Evolutionary conservation across 768 basidiomycete species (phyloP).

Genomic region (Hypholoma sublateritium): DNA sequence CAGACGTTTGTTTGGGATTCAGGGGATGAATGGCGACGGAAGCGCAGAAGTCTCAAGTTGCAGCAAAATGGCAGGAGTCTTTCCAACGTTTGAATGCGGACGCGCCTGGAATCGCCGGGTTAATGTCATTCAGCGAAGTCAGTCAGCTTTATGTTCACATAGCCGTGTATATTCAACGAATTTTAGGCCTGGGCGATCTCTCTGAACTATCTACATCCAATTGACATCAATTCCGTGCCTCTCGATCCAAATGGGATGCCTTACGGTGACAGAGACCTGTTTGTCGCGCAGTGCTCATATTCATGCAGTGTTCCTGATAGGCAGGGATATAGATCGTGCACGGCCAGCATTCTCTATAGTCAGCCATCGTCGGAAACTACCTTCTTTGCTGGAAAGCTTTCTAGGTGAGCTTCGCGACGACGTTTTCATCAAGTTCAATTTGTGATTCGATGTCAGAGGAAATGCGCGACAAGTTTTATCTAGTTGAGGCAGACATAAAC

Average conservation of each 20-base stretch:
- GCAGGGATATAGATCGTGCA: constrained; percentile 47
- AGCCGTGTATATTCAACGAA: background rate
- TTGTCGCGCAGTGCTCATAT: background rate
- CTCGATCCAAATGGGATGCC: constrained; percentile 8
- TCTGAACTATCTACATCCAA: constrained; percentile 53
- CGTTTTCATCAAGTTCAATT: background rate
- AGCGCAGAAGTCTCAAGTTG: constrained; percentile 64
- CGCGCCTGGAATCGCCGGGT: constrained; percentile 61
- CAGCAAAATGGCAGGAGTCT: constrained; percentile 70
- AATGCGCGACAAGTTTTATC: constrained; percentile 54
- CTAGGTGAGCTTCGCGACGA: constrained; percentile 47
- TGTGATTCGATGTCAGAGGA: constrained; percentile 44
- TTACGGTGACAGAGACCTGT: constrained; percentile 7
- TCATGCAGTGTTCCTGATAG: constrained; percentile 9
- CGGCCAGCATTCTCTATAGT: constrained; percentile 59
- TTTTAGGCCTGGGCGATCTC: constrained; percentile 61
- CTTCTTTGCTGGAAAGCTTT: constrained; percentile 68
- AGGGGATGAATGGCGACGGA: constrained; percentile 50
- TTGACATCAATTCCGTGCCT: constrained; percentile 37
- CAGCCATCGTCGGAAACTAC: constrained; percentile 57
- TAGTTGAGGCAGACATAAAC: constrained; percentile 62
- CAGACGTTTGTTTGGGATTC: no score
- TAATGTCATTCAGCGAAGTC: constrained; percentile 68
- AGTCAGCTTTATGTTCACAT: background rate
- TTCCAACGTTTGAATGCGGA: constrained; percentile 62